Base-by-base conservation (phyloP, 164 flowering plant genomes). In the Tinospora cordifolia region DNA sequence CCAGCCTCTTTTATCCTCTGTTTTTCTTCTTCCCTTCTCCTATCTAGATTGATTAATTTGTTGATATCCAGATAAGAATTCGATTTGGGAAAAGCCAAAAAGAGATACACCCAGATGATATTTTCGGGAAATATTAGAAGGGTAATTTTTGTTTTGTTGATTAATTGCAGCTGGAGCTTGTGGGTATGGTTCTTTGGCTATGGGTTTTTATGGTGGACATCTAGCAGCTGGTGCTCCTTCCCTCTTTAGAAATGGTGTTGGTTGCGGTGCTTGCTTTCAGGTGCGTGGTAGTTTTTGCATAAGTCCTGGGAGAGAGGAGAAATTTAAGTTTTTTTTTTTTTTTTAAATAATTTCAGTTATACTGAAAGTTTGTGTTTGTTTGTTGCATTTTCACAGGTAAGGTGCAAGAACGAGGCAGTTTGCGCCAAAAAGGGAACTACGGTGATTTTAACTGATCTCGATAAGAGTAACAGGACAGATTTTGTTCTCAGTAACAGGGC, bases 231-330 rank as follows among this genome's bases (percentile, higher is more conserved):
- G 79, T 71, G 82, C 76, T 72, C 72, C 93, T 72, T 77, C 86
- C 12, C 77, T 90, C 30, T 90, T 67, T 81, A 87, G 87, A 75
- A 72, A 85, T 40, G 99, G 99, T 25, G 87, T 90, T 81, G 95
- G 93, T 15, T 94, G 97, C 78, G 97, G 97, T 34, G 89, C 88
- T 9, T 93, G 98, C 75, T 87, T 86, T 80, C 90, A 88, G 88
- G 96, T 88, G 19, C 3, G 36, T 70, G 12, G 12, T 51, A 24
- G 30, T n/a, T 6, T 0, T 15, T 22, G n/a, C 10, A 26, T n/a
- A n/a, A n/a, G n/a, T n/a, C n/a, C n/a, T n/a, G n/a, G n/a, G n/a
- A 46, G 30, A 58, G 64, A 13, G 11, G 19, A 54, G 47, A 44
- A 54, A 17, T 19, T 21, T 24, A 54, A 54, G 60, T 54, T 44